A percentile compares a stretch with the other conserved stretches of the same genome.
Conservation (phyloP, 371 early-diverging fungal genomes). For the Funneliformis caledonium region DNA sequence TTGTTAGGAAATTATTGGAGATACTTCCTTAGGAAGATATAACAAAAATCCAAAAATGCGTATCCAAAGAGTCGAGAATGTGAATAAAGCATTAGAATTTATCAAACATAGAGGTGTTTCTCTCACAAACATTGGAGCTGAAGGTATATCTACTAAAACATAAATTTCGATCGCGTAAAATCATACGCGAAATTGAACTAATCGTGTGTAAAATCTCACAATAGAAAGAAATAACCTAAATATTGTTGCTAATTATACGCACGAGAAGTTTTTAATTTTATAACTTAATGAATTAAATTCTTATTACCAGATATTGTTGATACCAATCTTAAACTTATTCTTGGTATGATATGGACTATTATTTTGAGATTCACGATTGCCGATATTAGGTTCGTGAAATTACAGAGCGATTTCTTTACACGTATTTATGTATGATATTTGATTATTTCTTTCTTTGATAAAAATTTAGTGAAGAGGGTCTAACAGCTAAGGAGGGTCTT, state of each 20-base stretch:
- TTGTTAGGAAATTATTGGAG: slow-evolving; percentile 81
- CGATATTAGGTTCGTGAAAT: slow-evolving; percentile 71
- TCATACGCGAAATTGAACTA: not conserved
- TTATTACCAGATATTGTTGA: slow-evolving; percentile 88
- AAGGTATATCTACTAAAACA: slow-evolving; percentile 51
- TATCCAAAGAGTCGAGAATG: slow-evolving; percentile 96
- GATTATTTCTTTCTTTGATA: not conserved
- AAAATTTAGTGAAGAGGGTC: slow-evolving; percentile 80
- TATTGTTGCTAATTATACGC: too few species aligned
- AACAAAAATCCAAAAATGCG: slow-evolving; percentile 88
- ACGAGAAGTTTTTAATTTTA: not conserved
- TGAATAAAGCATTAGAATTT: slow-evolving; percentile 91
- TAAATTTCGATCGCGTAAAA: not conserved
- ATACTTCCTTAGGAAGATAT: slow-evolving; percentile 74
- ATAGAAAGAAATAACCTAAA: not conserved
- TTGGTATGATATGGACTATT: slow-evolving; percentile 98
- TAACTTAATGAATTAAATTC: not conserved
- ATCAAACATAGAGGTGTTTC: slow-evolving; percentile 84
- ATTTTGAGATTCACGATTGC: slow-evolving; percentile 96
- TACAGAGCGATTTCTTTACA: not conserved
- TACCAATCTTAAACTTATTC: slow-evolving; percentile 89
- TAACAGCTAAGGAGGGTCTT: slow-evolving; percentile 90
- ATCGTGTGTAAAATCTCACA: not conserved
- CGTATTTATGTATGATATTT: not conserved
- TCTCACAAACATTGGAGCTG: slow-evolving; percentile 94